Base-by-base conservation (phyloP, 179 eudicot species). In the Patellifolia procumbens region DNA sequence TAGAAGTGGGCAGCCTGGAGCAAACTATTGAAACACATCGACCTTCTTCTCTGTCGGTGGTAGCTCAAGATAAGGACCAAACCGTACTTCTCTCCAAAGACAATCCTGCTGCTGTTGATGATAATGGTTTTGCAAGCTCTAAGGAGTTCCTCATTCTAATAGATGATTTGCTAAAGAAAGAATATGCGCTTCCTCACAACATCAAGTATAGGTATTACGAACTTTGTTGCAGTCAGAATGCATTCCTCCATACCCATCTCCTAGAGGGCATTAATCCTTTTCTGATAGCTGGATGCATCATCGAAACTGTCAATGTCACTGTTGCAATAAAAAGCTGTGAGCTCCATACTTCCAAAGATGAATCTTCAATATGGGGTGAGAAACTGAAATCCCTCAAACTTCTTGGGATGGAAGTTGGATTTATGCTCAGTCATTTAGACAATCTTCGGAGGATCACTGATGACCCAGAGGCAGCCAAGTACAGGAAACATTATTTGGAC, bases 371-470 rank as follows among this genome's bases (percentile, higher is more conserved):
- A 12, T 88, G 87, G 91, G 87, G 85, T 10, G 84, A 79, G 67
- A 85, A 86, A 53, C 73, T 91, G 68, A 88, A 84, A 71, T 73
- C 85, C 26, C 86, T 89, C 43, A 84, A 89, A 59, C 56, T 80
- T 37, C 31, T 88, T 78, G 96, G 93, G 32, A 84, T 88, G 89
- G 60, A 86, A 20, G 91, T 89, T 37, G 84, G 83, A 5, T 91
- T 89, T 79, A 46, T 91, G 68, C 65, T 75, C 26, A 79, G 77
- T 32, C 86, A 85, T 26, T 37, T 87, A 20, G 51, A 59, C n/a
- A 52, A 58, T 46, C 82, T 91, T 62, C 75, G 24, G 6, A 78
- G 56, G 43, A 65, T 88, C 31, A 89, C 85, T 17, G 72, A 74
- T 31, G 84, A 84, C 22, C 70, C 87, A 0, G 82, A 86, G 78